phyloP scores from a whole-genome alignment of 257 asterid species.

The Ajuga chamaepitys region DNA sequence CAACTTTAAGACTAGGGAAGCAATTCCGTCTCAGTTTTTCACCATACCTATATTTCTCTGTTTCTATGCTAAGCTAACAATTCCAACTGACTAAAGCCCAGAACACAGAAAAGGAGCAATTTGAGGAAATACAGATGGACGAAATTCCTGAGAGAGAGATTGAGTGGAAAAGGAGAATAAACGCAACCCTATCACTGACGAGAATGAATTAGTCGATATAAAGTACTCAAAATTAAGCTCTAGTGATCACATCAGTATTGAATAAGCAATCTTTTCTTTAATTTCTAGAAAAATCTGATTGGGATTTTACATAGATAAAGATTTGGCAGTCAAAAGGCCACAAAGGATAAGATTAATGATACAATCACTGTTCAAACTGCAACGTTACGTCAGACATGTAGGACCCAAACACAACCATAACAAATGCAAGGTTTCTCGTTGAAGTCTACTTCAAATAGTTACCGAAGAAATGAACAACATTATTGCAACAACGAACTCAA shows the following conservation, averaged over 20 bases:
- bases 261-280: background rate
- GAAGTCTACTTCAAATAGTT: background rate
- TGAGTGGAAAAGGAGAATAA: background rate
- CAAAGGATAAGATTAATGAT: background rate
- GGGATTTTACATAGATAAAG: background rate
- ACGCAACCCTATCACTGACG: background rate
- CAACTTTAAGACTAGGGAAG: background rate
- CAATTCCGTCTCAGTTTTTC: background rate
- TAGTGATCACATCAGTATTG: background rate
- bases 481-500: background rate
- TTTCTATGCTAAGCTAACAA: background rate
- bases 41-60: background rate
- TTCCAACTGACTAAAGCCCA: background rate
- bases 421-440: background rate
- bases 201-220: background rate
- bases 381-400: background rate
- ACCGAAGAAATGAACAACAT: background rate
- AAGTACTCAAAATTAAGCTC: background rate
- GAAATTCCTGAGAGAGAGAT: background rate
- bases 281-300: background rate
- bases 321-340: background rate
- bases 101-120: background rate
- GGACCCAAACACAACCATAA: background rate
- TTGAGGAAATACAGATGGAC: background rate
- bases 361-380: background rate